Conservation (phyloP, 768 basidiomycete genomes). For the Suillus tomentosus region DNA sequence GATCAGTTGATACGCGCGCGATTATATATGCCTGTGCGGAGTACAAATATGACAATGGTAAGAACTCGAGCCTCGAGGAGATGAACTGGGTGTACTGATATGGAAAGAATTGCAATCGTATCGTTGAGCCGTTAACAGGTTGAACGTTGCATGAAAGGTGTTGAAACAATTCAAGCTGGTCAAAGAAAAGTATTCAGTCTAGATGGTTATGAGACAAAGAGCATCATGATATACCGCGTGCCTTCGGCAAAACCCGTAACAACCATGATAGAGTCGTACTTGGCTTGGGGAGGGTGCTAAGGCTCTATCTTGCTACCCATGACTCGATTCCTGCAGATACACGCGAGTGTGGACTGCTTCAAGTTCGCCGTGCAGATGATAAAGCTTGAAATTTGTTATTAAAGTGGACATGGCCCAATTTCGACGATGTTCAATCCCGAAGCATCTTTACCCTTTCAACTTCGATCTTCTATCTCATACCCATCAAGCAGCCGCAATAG, state of each 20-base stretch:
- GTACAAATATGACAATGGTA: neutral
- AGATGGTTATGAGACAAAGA: slow-evolving; percentile 1
- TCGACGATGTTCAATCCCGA: too few species aligned
- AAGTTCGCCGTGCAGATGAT: neutral
- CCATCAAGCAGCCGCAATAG: neutral
- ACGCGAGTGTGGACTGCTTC: too few species aligned
- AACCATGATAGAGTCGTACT: neutral
- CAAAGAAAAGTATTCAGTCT: neutral
- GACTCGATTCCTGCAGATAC: too few species aligned
- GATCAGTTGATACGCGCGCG: neutral
- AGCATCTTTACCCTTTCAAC: neutral
- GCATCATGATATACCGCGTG: neutral
- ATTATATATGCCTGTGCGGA: slow-evolving; percentile 1
- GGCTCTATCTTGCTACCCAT: too few species aligned
- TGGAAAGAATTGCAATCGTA: neutral
- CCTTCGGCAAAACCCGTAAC: slow-evolving; percentile 5
- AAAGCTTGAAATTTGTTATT: neutral
- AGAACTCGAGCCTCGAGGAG: neutral
- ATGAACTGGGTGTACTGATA: neutral
- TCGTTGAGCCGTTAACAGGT: neutral
- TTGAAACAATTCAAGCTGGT: neutral
- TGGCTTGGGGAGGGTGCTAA: too few species aligned
- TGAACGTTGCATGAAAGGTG: neutral
- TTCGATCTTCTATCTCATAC: neutral
- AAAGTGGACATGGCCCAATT: neutral